Conservation (phyloP, 176 grass and related monocot genomes). For the Avena atlantica region DNA sequence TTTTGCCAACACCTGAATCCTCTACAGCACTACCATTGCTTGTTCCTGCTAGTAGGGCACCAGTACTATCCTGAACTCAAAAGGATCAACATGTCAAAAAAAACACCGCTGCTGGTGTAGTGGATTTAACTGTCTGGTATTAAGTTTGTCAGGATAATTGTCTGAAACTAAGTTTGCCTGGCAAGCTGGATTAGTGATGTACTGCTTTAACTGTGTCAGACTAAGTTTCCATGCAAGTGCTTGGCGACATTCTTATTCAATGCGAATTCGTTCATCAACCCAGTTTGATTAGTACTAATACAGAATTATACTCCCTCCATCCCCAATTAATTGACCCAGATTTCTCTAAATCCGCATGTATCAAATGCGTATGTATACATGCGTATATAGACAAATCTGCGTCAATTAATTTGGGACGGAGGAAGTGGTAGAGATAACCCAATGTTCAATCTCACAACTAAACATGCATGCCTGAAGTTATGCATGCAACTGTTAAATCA, state of each 20-base stretch:
- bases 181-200: not conserved
- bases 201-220: slow-evolving; percentile 5
- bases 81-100: slow-evolving; percentile 14
- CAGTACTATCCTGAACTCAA: slow-evolving; percentile 42
- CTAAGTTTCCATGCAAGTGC: not conserved
- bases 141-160: not conserved
- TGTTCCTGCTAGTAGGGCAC: not conserved
- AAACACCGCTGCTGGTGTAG: not conserved
- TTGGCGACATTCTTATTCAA: not conserved
- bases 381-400: too few relatives aligned
- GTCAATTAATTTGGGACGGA: too few relatives aligned
- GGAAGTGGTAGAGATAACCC: not conserved
- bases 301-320: not conserved
- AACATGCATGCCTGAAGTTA: not conserved
- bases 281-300: not conserved
- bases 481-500: not conserved
- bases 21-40: slow-evolving; percentile 1
- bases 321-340: too few relatives aligned
- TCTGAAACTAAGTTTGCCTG: slow-evolving; percentile 2
- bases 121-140: not conserved
- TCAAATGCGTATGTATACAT: too few relatives aligned
- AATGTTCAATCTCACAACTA: not conserved
- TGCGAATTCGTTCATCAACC: not conserved
- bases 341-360: too few relatives aligned
- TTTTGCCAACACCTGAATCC: slow-evolving; percentile 30